Evolutionary conservation across 352 stramenopile genomes (phyloP).

Genomic region (Phytophthora sp.): DNA sequence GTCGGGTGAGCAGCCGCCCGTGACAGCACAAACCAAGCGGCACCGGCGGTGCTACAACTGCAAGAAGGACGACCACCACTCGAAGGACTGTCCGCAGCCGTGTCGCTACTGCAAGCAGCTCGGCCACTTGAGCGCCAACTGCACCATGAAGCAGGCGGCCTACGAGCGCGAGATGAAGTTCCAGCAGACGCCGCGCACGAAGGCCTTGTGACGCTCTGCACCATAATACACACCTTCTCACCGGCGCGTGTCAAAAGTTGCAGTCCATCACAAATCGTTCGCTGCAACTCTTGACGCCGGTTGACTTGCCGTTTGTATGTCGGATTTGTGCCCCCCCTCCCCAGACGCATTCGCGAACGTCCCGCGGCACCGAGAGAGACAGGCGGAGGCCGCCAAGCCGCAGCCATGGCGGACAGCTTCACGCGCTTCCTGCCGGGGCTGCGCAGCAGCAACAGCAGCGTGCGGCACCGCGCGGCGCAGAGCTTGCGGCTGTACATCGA

Average conservation of each 20-base stretch:
- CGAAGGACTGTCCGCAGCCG: slow-evolving; percentile 72
- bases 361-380: slow-evolving; percentile 2
- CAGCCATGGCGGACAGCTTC: slow-evolving; percentile 67
- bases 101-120: slow-evolving; percentile 83
- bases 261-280: no score
- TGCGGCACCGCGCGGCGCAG: slow-evolving; percentile 70
- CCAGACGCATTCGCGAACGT: slow-evolving; percentile 20
- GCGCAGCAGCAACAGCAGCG: slow-evolving; percentile 66
- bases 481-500: slow-evolving; percentile 86
- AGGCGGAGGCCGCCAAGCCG: slow-evolving; percentile 6
- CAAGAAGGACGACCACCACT: slow-evolving; percentile 80
- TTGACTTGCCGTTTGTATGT: slow-evolving; percentile 28
- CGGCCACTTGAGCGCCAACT: slow-evolving; percentile 79
- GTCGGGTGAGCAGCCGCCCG: slow-evolving; percentile 39
- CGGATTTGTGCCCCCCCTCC: slow-evolving; percentile 6
- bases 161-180: slow-evolving; percentile 61
- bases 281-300: not conserved
- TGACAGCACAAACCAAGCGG: slow-evolving; percentile 43
- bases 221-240: not conserved
- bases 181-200: slow-evolving; percentile 59
- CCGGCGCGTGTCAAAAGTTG: not conserved
- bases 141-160: slow-evolving; percentile 66
- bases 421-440: slow-evolving; percentile 78
- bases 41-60: slow-evolving; percentile 87
- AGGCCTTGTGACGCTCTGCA: slow-evolving; percentile 56